phyloP scores from a whole-genome alignment of 2,329 filamentous ascomycete genomes.

The Clarireedia hainanense region DNA sequence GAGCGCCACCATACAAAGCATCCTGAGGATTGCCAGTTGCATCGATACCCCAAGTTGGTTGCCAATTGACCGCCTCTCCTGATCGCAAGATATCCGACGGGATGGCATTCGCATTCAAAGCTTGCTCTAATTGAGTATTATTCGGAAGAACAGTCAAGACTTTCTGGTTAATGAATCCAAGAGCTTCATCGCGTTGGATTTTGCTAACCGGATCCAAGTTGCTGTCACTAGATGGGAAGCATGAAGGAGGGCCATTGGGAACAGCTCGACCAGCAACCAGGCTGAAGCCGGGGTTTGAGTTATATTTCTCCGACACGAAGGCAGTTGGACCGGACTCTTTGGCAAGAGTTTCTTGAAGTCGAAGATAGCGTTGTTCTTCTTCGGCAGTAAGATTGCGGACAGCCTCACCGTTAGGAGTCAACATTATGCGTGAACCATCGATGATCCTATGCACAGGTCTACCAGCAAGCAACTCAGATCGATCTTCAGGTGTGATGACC shows the following conservation, averaged over 20 bases:
- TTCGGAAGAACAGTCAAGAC: constrained; percentile 43
- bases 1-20: constrained; percentile 13
- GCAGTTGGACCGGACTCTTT: constrained; percentile 45
- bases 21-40: constrained; percentile 10
- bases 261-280: constrained; percentile 58
- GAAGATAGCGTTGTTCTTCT: constrained; percentile 63
- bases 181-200: constrained; percentile 58
- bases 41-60: constrained; percentile 20
- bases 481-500: constrained; percentile 46
- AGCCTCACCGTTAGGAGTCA: constrained; percentile 70
- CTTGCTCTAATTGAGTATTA: constrained; percentile 29
- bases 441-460: constrained; percentile 53
- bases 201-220: constrained; percentile 52
- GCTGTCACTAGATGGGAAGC: constrained; percentile 41
- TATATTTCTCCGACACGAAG: constrained; percentile 48
- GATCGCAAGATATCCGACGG: constrained; percentile 24
- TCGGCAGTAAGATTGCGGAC: constrained; percentile 62
- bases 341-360: constrained; percentile 55
- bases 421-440: constrained; percentile 57
- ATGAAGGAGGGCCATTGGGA: constrained; percentile 54
- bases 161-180: constrained; percentile 63
- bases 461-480: constrained; percentile 46
- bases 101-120: constrained; percentile 27
- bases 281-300: constrained; percentile 49
- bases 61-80: background rate